phyloP scores from a whole-genome alignment of 805 yeast species.

The Maudiozyma barnettii region DNA sequence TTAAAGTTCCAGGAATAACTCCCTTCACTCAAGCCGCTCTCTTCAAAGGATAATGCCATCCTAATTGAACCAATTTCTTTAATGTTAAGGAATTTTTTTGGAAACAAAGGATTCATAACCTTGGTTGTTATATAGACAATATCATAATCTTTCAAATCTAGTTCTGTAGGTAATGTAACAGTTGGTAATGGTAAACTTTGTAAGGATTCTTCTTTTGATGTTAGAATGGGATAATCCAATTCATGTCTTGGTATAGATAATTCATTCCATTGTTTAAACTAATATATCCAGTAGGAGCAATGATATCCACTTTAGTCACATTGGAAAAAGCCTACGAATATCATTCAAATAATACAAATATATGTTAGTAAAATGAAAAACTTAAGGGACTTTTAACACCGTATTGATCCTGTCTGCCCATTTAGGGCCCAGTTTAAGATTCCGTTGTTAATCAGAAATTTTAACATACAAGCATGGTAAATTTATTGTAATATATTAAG shows the following conservation, averaged over 20 bases:
- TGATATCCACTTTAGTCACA: too few relatives aligned
- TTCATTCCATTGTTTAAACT: conserved; percentile 42
- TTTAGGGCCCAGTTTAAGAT: too few relatives aligned
- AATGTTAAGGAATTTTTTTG: conserved; percentile 9
- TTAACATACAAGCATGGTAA: conserved; percentile 1
- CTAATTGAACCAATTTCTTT: conserved; percentile 12
- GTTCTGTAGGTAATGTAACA: conserved; percentile 14
- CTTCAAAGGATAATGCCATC: conserved; percentile 6
- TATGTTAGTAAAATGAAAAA: neutral
- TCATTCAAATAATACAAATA: neutral
- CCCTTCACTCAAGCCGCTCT: neutral
- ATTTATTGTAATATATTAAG: neutral
- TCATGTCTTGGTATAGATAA: conserved; percentile 40
- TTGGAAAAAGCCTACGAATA: too few relatives aligned
- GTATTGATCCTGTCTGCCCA: neutral
- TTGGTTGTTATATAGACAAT: conserved; percentile 19
- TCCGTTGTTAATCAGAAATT: too few relatives aligned
- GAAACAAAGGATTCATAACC: conserved; percentile 23
- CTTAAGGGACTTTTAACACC: neutral
- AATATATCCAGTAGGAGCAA: too few relatives aligned
- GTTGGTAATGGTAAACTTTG: conserved; percentile 25
- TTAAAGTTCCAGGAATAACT: conserved; percentile 16
- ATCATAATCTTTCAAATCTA: conserved; percentile 10
- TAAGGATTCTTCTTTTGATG: conserved; percentile 17
- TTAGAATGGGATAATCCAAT: conserved; percentile 27